phyloP scores from a whole-genome alignment of 441 rosid species.

The Arabidopsis hybrid region DNA sequence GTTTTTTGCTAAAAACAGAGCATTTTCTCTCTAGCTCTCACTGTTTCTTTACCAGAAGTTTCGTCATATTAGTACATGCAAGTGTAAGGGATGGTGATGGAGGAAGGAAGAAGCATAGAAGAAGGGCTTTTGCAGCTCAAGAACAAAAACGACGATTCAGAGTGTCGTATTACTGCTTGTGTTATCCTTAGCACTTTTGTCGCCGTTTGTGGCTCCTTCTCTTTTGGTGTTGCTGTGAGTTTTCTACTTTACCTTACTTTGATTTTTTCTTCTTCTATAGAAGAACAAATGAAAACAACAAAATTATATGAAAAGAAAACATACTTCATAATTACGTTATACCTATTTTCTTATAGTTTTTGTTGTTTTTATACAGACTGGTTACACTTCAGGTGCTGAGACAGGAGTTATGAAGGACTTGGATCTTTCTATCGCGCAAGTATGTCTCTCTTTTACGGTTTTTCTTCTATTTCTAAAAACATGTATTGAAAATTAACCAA shows the following conservation, averaged over 20 bases:
- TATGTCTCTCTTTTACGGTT: slow-evolving; percentile 13
- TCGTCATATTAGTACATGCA: background rate
- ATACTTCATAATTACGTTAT: background rate
- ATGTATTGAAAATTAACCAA: too few species aligned
- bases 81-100: slow-evolving; percentile 1
- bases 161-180: slow-evolving; percentile 44
- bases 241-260: background rate
- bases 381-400: slow-evolving; percentile 46
- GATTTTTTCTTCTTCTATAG: too few species aligned
- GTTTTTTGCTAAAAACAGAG: too few species aligned
- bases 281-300: too few species aligned
- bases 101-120: slow-evolving; percentile 34
- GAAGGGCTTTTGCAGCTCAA: slow-evolving; percentile 36
- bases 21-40: too few species aligned
- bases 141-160: slow-evolving; percentile 25
- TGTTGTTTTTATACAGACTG: slow-evolving; percentile 21
- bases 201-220: slow-evolving; percentile 63
- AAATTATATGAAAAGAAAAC: background rate
- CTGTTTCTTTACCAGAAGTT: background rate
- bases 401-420: slow-evolving; percentile 37
- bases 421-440: slow-evolving; percentile 37
- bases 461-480: background rate
- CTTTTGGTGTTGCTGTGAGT: slow-evolving; percentile 64
- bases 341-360: background rate
- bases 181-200: slow-evolving; percentile 59